Percentiles rank a stretch among this genome's conserved stretches.
Evolutionary conservation across 2,329 filamentous ascomycete species (phyloP).

Genomic region (Fusarium floridanum): DNA sequence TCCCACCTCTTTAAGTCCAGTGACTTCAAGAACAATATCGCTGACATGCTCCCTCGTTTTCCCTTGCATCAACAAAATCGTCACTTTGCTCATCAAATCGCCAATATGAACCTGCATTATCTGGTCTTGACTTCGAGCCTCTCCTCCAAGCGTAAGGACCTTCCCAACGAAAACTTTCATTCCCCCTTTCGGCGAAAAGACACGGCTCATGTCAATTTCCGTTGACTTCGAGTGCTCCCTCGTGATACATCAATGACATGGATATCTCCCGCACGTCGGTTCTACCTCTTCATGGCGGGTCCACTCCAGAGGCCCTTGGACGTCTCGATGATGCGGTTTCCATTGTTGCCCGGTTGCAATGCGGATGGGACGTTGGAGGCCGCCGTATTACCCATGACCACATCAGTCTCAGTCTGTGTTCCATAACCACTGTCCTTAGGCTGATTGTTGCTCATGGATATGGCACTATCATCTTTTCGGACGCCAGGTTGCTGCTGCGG

Average conservation of each 20-base stretch:
- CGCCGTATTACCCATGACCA: conserved; percentile 63
- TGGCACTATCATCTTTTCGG: conserved; percentile 61
- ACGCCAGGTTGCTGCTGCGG: conserved; percentile 34
- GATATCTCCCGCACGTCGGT: neutral
- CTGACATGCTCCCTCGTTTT: neutral
- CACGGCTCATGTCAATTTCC: neutral
- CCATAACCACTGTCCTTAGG: conserved; percentile 64
- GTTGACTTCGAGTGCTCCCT: neutral
- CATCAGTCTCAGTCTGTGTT: conserved; percentile 54
- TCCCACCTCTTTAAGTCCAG: conserved; percentile 9
- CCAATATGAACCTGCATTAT: neutral
- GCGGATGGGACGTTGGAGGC: conserved; percentile 59
- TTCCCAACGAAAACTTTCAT: neutral
- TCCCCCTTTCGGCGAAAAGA: neutral
- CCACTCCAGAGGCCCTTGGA: conserved; percentile 73
- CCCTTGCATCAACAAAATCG: neutral
- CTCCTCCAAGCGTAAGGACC: conserved; percentile 1
- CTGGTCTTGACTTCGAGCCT: neutral
- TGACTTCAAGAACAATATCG: conserved; percentile 6
- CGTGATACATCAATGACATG: neutral
- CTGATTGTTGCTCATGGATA: conserved; percentile 51
- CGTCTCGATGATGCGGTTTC: conserved; percentile 72
- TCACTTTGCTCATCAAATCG: neutral
- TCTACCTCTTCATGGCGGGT: conserved; percentile 46
- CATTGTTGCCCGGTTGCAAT: conserved; percentile 67